Percentiles rank a stretch among this genome's conserved stretches.
Evolutionary conservation across 2,329 filamentous ascomycete species (phyloP).

Genomic region (Aaosphaeria pasadenensis): DNA sequence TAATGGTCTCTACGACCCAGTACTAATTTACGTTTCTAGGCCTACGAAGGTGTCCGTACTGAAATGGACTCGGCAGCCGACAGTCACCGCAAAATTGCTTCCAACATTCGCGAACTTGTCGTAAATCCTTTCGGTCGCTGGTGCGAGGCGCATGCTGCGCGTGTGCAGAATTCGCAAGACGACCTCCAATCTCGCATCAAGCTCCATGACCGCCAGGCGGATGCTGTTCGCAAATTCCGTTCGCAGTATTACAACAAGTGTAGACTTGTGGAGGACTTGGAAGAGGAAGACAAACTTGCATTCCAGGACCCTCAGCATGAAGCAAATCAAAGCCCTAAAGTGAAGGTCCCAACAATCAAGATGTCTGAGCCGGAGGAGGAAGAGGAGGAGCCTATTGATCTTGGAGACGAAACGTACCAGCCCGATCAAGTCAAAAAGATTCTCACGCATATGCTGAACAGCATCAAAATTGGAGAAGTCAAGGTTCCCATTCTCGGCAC

Average conservation of each 20-base stretch:
- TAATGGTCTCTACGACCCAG: background rate
- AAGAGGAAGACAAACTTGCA: slow-evolving; percentile 97
- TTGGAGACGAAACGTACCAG: slow-evolving; percentile 84
- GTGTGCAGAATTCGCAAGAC: slow-evolving; percentile 91
- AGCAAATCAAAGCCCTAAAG: slow-evolving; percentile 47
- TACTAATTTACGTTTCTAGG: slow-evolving; percentile 49
- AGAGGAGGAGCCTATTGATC: slow-evolving; percentile 80
- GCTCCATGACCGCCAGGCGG: slow-evolving; percentile 86
- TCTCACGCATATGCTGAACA: slow-evolving; percentile 78
- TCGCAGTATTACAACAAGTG: slow-evolving; percentile 99
- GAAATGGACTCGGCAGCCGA: slow-evolving; percentile 90
- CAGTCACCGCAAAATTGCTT: slow-evolving; percentile 92
- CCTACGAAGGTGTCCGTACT: slow-evolving; percentile 86
- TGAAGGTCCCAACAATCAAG: slow-evolving; percentile 82
- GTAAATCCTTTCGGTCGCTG: slow-evolving; percentile 91
- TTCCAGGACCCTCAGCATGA: slow-evolving; percentile 77
- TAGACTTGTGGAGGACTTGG: slow-evolving; percentile 88
- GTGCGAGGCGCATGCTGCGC: slow-evolving; percentile 91
- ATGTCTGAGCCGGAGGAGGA: slow-evolving; percentile 66
- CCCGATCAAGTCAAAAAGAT: slow-evolving; percentile 90
- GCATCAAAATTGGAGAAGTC: slow-evolving; percentile 81
- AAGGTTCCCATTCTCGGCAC: slow-evolving; percentile 95
- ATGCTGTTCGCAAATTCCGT: slow-evolving; percentile 85
- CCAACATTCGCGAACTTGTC: slow-evolving; percentile 93
- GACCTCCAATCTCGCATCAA: slow-evolving; percentile 90